Evolutionary conservation across 805 yeast genomes (phyloP).

Genomic region (Starmerella riodocensis): DNA sequence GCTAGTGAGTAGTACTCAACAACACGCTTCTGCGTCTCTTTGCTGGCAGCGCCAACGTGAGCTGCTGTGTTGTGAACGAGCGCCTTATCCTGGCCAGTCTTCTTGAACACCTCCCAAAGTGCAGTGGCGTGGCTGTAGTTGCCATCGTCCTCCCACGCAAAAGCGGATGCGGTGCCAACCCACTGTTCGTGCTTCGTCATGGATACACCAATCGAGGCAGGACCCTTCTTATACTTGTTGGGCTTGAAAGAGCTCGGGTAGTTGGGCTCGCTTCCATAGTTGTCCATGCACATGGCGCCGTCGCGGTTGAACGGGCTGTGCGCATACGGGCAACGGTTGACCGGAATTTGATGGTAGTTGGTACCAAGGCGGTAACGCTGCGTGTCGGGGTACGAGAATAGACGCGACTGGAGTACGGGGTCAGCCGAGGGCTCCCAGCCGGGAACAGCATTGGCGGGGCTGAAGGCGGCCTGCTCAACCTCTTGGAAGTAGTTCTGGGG

Average conservation of each 20-base stretch:
- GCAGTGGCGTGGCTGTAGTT: constrained; percentile 70
- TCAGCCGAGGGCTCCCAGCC: constrained; percentile 66
- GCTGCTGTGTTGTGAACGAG: constrained; percentile 73
- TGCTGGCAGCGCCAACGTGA: constrained; percentile 55
- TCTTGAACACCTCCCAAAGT: constrained; percentile 67
- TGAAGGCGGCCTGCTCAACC: constrained; percentile 49
- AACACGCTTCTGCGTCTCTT: constrained; percentile 65
- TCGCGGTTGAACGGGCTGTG: constrained; percentile 43
- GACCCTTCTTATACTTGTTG: constrained; percentile 22
- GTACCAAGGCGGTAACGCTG: constrained; percentile 65
- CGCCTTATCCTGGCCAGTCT: constrained; percentile 69
- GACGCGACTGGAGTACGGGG: constrained; percentile 63
- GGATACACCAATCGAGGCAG: constrained; percentile 11
- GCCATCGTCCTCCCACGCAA: constrained; percentile 69
- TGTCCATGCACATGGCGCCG: constrained; percentile 41
- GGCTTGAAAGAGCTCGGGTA: constrained; percentile 36
- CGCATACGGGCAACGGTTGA: constrained; percentile 44
- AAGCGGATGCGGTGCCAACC: constrained; percentile 70
- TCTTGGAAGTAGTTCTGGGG: constrained; percentile 42
- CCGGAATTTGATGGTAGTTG: constrained; percentile 55
- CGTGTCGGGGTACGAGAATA: constrained; percentile 65
- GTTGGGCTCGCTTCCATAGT: constrained; percentile 40
- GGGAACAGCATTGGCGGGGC: constrained; percentile 62
- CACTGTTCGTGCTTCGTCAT: constrained; percentile 54
- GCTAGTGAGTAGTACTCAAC: constrained; percentile 66